phyloP scores from a whole-genome alignment of 345 rosid species.

The Ceriops decandra region DNA sequence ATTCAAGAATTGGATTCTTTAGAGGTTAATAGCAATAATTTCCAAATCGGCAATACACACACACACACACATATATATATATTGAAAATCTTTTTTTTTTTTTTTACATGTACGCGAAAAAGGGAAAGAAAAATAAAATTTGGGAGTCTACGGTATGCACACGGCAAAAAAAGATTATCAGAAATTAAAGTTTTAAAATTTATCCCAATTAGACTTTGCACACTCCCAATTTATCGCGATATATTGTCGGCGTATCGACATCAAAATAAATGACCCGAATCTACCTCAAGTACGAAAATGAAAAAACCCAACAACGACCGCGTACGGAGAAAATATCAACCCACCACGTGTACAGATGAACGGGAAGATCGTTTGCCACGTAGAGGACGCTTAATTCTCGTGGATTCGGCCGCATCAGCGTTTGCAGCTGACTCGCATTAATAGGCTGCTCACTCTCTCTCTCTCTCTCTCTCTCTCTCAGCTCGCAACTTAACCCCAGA shows the following conservation, averaged over 20 bases:
- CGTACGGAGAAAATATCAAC: not conserved
- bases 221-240: conserved; percentile 30
- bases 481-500: not conserved
- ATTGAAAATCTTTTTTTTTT: no score
- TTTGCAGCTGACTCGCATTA: conserved; percentile 34
- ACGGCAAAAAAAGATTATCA: no score
- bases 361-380: conserved; percentile 30
- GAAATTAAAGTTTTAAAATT: no score
- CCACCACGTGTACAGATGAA: conserved; percentile 6
- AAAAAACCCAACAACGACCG: not conserved
- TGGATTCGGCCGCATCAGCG: conserved; percentile 22
- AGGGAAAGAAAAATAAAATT: no score
- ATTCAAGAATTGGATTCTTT: no score
- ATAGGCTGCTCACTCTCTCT: not conserved
- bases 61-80: no score
- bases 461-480: not conserved
- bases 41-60: no score
- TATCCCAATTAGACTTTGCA: not conserved
- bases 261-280: conserved; percentile 4
- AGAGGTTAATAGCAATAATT: no score
- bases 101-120: no score
- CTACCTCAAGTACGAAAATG: conserved; percentile 4
- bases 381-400: conserved; percentile 2
- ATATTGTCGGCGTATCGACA: conserved; percentile 50
- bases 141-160: no score